Evolutionary conservation across 2,329 filamentous ascomycete species (phyloP), one percentile per base, ranked within the genome.

Genomic region (Hymenoscyphus fraxineus): DNA sequence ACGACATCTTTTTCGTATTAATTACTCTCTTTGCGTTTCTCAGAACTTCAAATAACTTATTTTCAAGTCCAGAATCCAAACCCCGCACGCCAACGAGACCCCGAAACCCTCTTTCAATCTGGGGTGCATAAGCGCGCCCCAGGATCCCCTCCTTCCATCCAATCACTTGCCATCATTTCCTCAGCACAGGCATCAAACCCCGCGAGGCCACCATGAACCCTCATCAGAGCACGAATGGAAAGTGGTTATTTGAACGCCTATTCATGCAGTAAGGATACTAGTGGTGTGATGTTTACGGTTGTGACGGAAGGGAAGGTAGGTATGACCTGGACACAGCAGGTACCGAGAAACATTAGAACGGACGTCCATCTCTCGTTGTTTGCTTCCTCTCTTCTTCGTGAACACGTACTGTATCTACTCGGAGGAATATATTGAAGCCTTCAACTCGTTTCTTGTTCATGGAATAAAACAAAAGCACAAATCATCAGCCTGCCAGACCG

Each of bases 51-150:
- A 5, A 5, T 3, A 27, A 22, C 12, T 7, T 7, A n/a, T n/a
- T 51, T 12, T 51, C 44, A 22, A 51, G 22, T 51, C 57, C 57
- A 32, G 59, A 51, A 60, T 35, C 59, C 44, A 39, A 51, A 40
- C 40, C 41, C 27, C 44, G 58, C 35, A 40, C 40, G 31, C 27
- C 16, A 59, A 59, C 39, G 13, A 27, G 44, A 59, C 57, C 35
- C 57, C 19, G 57, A 35, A 59, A n/a, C 38, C 19, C 19, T 59
- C 19, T 39, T 35, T 15, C 19, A 60, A 19, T 60, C 40, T 35
- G 58, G 40, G 40, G 58, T 60, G 57, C 57, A 59, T 60, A 60
- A 47, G 39, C 27, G 7, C 12, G 44, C 44, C 44, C 44, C 44
- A 51, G 9, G 22, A 7, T 3, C 58, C 27, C 58, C 58, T 44